Evolutionary conservation across 2,329 filamentous ascomycete genomes (phyloP).

Genomic region (Colletotrichum noveboracense): DNA sequence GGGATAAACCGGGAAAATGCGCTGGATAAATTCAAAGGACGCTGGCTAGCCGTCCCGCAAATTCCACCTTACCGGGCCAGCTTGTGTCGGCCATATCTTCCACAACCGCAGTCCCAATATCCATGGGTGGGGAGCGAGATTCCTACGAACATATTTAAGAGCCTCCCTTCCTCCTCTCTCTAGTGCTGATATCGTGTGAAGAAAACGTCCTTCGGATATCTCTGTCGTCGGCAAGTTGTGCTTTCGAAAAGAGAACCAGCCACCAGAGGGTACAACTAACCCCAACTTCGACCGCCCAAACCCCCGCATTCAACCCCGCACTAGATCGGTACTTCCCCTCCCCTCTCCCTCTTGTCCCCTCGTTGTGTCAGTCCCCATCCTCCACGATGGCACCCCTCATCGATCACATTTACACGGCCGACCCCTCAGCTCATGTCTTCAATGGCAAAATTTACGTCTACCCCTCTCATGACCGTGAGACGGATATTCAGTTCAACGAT

Average conservation of each 20-base stretch:
- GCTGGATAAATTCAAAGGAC: conserved; percentile 23
- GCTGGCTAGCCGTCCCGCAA: conserved; percentile 20
- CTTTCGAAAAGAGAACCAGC: neutral
- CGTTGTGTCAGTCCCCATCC: neutral
- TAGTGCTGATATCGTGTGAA: neutral
- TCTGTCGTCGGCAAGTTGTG: neutral
- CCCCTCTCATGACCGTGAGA: conserved; percentile 80
- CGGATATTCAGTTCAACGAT: conserved; percentile 77
- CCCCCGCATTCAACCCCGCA: neutral
- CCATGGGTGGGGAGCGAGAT: neutral
- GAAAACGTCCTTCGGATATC: neutral
- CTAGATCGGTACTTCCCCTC: neutral
- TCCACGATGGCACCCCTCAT: conserved; percentile 64
- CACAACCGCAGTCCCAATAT: neutral
- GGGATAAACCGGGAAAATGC: conserved; percentile 24
- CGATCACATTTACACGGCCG: conserved; percentile 78
- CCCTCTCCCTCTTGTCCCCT: neutral
- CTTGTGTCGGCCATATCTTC: conserved; percentile 5
- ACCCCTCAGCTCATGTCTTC: conserved; percentile 83
- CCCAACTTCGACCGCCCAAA: neutral
- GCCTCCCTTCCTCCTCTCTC: neutral
- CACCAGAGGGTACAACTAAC: neutral
- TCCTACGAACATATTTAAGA: neutral
- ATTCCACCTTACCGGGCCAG: conserved; percentile 18
- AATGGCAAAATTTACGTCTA: conserved; percentile 79